phyloP scores from a whole-genome alignment of 768 basidiomycete genomes.

The Agaricus subrufescens region DNA sequence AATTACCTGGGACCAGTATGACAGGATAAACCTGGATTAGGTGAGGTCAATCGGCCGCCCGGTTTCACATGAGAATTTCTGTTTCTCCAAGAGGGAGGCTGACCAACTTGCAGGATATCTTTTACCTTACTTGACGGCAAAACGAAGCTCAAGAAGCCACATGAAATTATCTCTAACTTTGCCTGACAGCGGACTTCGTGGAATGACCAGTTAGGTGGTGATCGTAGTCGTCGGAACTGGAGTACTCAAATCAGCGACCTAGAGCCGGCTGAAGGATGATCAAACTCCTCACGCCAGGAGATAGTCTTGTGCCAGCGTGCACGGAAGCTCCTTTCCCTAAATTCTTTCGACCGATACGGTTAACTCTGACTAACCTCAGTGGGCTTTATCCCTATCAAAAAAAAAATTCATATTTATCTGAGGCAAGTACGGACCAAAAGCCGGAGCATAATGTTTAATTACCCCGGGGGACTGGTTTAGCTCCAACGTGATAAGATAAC shows the following conservation, averaged over 20 bases:
- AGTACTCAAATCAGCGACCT: neutral
- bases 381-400: neutral
- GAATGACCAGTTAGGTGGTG: neutral
- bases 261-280: neutral
- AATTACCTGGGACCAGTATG: too few relatives aligned
- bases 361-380: neutral
- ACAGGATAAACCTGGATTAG: too few relatives aligned
- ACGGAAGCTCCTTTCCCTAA: neutral
- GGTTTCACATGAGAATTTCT: neutral
- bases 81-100: slow-evolving; percentile 1
- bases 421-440: too few relatives aligned
- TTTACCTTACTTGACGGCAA: neutral
- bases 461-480: too few relatives aligned
- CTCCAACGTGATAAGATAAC: too few relatives aligned
- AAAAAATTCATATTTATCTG: too few relatives aligned
- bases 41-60: too few relatives aligned
- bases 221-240: too few relatives aligned
- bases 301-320: neutral
- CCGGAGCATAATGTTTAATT: too few relatives aligned
- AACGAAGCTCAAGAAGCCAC: too few relatives aligned
- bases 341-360: too few relatives aligned
- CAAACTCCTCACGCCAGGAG: too few relatives aligned
- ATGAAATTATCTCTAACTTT: neutral
- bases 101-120: neutral
- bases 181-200: neutral